Percentiles rank a stretch among this genome's conserved stretches.
These are phyloP conservation scores for Pichia eremophila DNA, from an alignment of 805 yeast species.

Conservation along the genomic window DNA sequence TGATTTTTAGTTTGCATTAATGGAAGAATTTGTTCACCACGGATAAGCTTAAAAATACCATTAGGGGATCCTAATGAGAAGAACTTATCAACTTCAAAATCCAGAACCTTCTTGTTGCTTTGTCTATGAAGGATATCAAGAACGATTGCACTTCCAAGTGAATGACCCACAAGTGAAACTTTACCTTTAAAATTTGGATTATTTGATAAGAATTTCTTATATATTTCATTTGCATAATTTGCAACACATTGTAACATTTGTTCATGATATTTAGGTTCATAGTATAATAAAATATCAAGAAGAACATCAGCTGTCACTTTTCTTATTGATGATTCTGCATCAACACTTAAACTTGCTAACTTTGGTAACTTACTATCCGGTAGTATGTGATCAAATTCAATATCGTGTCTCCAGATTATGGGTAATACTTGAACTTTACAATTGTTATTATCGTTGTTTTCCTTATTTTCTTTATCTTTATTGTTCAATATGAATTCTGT, in stretches of 20 bases:
- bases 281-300: slow-evolving; percentile 71
- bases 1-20: no score
- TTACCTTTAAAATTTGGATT: slow-evolving; percentile 74
- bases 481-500: slow-evolving; percentile 21
- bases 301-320: slow-evolving; percentile 79
- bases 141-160: slow-evolving; percentile 79
- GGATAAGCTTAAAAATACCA: slow-evolving; percentile 74
- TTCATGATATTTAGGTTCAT: slow-evolving; percentile 57
- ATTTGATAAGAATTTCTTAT: slow-evolving; percentile 43
- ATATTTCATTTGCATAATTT: slow-evolving; percentile 53
- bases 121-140: slow-evolving; percentile 55
- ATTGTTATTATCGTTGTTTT: slow-evolving; percentile 25
- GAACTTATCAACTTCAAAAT: slow-evolving; percentile 63
- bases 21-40: slow-evolving; percentile 40
- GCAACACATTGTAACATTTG: slow-evolving; percentile 57
- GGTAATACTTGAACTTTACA: slow-evolving; percentile 79
- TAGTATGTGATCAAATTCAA: slow-evolving; percentile 43
- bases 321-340: slow-evolving; percentile 69
- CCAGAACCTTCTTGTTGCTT: slow-evolving; percentile 30
- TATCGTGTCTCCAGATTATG: slow-evolving; percentile 80
- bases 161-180: slow-evolving; percentile 82
- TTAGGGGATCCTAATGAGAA: slow-evolving; percentile 87
- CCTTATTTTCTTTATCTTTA: no score
- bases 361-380: slow-evolving; percentile 46
- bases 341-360: slow-evolving; percentile 62